Evolutionary conservation across 495 filamentous ascomycete genomes (phyloP).

Genomic region (Staphylotrichum tortipilum): DNA sequence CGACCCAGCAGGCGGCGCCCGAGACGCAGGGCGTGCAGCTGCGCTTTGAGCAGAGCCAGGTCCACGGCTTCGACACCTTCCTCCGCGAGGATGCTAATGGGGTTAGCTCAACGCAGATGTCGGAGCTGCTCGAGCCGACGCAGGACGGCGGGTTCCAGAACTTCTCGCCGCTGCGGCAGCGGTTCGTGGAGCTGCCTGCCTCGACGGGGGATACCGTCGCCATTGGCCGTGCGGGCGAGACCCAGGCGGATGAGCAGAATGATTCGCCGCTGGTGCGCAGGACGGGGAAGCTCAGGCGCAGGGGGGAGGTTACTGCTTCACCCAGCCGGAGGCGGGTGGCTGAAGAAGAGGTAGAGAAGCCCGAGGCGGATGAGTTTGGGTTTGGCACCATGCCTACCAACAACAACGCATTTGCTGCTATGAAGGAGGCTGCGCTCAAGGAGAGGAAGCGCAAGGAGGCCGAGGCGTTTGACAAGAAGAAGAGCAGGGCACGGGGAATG

Average conservation of each 20-base stretch:
- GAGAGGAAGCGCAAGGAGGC: conserved; percentile 43
- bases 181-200: conserved; percentile 53
- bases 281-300: conserved; percentile 51
- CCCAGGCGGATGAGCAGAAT: conserved; percentile 26
- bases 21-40: conserved; percentile 43
- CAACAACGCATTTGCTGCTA: conserved; percentile 56
- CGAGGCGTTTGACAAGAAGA: conserved; percentile 68
- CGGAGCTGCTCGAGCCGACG: conserved; percentile 63
- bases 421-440: conserved; percentile 59
- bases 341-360: conserved; percentile 41
- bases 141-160: conserved; percentile 73
- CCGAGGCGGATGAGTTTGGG: conserved; percentile 44
- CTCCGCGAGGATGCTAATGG: too few relatives aligned
- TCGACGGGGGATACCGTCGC: conserved; percentile 67
- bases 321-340: background rate
- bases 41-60: conserved; percentile 46
- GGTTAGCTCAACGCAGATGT: conserved; percentile 30
- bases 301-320: conserved; percentile 20
- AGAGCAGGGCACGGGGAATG: conserved; percentile 78
- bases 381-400: conserved; percentile 19
- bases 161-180: conserved; percentile 45
- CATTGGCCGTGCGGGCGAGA: conserved; percentile 38
- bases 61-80: conserved; percentile 43
- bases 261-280: conserved; percentile 54
- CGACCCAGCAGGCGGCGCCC: conserved; percentile 32